Evolutionary conservation across 2,329 filamentous ascomycete genomes (phyloP).

Genomic region (Fusarium tanahbumbuense): DNA sequence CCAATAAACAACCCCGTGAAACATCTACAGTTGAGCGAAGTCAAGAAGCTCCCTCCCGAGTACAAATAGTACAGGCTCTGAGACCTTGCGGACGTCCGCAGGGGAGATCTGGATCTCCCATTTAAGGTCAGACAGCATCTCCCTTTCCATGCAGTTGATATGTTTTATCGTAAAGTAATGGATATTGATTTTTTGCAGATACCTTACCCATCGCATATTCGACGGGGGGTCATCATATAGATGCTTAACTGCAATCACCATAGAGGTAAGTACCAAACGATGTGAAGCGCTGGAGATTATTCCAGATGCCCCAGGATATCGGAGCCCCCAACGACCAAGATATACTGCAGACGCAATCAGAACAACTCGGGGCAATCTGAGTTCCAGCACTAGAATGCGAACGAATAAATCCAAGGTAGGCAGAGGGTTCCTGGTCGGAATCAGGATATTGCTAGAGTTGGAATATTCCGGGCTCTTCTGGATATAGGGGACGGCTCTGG

Average conservation of each 20-base stretch:
- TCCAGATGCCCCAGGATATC: not conserved
- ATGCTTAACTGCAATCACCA: not conserved
- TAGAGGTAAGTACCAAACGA: not conserved
- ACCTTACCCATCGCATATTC: not conserved
- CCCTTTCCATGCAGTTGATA: conserved; percentile 3
- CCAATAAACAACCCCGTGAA: too few relatives aligned
- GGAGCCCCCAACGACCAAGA: not conserved
- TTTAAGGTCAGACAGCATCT: not conserved
- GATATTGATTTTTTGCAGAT: not conserved
- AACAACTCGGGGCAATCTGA: not conserved
- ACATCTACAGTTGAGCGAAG: not conserved
- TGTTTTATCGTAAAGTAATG: not conserved
- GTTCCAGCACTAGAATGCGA: not conserved
- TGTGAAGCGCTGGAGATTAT: not conserved
- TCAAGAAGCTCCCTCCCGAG: not conserved
- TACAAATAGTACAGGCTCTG: conserved; percentile 1
- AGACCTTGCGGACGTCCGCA: conserved; percentile 1
- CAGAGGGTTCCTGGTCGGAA: not conserved
- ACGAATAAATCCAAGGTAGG: not conserved
- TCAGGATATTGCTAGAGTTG: not conserved
- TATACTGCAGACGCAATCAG: not conserved
- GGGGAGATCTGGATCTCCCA: not conserved
- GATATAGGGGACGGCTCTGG: not conserved
- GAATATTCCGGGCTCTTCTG: not conserved
- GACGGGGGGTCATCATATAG: not conserved